Evolutionary conservation across 768 basidiomycete species (phyloP), one percentile per base, ranked within the genome.

Genomic region (Mycena rebaudengoi): DNA sequence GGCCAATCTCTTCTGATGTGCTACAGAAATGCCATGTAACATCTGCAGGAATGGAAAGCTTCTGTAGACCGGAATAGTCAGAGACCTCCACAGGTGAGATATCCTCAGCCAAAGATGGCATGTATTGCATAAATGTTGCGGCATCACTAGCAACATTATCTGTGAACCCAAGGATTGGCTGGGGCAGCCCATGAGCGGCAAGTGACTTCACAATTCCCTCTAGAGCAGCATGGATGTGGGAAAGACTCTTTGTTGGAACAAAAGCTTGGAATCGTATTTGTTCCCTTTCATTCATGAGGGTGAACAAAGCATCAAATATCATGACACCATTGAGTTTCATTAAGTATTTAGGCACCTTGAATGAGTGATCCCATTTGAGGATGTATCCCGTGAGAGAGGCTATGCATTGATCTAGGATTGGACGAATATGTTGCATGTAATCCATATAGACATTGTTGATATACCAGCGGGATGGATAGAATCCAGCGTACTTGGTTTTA

Each of bases 221-320:
- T 26, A 69, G 29, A 12, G 51, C 43, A 37, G 50, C 7, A 8
- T 20, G 28, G 18, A 69, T 32, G 39, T 69, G 68, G n/a, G 50
- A 29, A 25, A 67, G 59, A n/a, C 52, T 23, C 37, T 67, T 67
- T 4, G 68, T 69, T 20, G 68, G 68, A 18, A 40, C 39, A 29
- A 53, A 53, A 7, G 39, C 51, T 23, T 40, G 25, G 21, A 7
- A 40, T 4, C 51, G 57, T 20, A 69, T 65, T 43, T 67, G 66
- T n/a, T 69, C 66, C 51, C 33, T 61, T 25, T 67, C 66, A 67
- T 69, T 69, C 4, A 64, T 28, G 6, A 67, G 14, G 13, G 68
- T 69, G 32, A 67, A 69, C 18, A 69, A 29, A 5, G 30, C 62
- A 18, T 11, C 52, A 29, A 53, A 41, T 10, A 11, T n/a, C 11